A percentile compares a stretch with the other conserved stretches of the same genome.
Conservation (phyloP, 352 stramenopile species). For the Phytopythium oedochilum region DNA sequence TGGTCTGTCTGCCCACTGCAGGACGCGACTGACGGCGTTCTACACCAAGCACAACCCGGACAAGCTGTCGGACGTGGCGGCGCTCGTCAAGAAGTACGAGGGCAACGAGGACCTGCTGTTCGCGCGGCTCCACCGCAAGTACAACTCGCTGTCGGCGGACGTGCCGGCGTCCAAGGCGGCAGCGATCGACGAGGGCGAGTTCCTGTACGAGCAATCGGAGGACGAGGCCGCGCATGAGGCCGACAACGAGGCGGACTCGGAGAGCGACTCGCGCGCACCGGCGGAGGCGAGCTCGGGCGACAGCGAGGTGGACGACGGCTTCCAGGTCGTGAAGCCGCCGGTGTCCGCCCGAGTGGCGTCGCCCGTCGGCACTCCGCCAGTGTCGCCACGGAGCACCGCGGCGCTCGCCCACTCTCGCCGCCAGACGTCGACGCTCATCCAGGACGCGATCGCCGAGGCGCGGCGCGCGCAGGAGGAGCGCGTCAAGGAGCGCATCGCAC, state of each 20-base stretch:
- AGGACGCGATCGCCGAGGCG: slow-evolving; percentile 45
- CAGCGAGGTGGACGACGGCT: slow-evolving; percentile 32
- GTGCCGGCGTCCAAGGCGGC: slow-evolving; percentile 26
- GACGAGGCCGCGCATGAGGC: slow-evolving; percentile 26
- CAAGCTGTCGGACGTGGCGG: slow-evolving; percentile 58
- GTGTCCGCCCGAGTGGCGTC: slow-evolving; percentile 13
- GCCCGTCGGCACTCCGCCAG: slow-evolving; percentile 24
- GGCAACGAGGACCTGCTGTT: slow-evolving; percentile 80
- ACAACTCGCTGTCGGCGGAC: slow-evolving; percentile 53
- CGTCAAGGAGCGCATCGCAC: slow-evolving; percentile 55
- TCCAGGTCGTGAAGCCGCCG: slow-evolving; percentile 30
- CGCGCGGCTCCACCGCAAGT: slow-evolving; percentile 70
- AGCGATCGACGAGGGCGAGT: slow-evolving; percentile 44
- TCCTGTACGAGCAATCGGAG: slow-evolving; percentile 49
- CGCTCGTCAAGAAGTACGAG: slow-evolving; percentile 69
- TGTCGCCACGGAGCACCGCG: slow-evolving; percentile 22
- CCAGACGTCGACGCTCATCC: slow-evolving; percentile 39
- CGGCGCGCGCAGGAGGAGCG: slow-evolving; percentile 46
- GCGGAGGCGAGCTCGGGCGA: slow-evolving; percentile 13
- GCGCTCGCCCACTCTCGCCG: slow-evolving; percentile 22
- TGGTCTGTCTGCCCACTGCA: no score
- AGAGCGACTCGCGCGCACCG: slow-evolving; percentile 2
- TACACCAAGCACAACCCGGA: slow-evolving; percentile 71
- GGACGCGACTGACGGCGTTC: slow-evolving; percentile 50
- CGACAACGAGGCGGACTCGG: slow-evolving; percentile 10